These are phyloP conservation scores for Candida maesae DNA, from an alignment of 805 yeast genomes.

Conservation along the genomic window DNA sequence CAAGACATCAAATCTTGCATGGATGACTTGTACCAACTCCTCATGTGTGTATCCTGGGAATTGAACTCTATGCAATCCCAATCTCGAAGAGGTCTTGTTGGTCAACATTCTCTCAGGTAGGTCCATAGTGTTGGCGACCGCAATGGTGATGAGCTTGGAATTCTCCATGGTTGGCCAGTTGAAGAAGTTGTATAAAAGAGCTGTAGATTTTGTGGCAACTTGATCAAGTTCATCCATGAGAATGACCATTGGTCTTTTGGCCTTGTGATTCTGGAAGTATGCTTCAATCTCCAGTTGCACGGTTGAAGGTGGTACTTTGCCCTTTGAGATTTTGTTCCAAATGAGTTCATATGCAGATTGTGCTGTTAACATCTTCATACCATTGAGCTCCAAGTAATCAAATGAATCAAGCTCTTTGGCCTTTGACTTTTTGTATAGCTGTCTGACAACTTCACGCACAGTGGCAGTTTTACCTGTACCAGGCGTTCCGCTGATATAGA, in stretches of 20 bases:
- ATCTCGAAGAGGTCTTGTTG: constrained; percentile 85
- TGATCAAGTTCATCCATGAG: constrained; percentile 93
- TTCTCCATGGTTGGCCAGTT: constrained; percentile 90
- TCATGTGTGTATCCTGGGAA: constrained; percentile 84
- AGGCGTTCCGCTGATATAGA: constrained; percentile 94
- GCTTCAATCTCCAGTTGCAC: constrained; percentile 49
- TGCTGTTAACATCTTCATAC: constrained; percentile 78
- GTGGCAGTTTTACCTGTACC: constrained; percentile 98
- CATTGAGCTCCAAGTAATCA: constrained; percentile 83
- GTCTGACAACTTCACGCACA: constrained; percentile 76
- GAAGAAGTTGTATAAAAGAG: constrained; percentile 91
- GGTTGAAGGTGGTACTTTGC: constrained; percentile 58
- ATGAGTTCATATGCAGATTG: constrained; percentile 75
- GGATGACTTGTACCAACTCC: constrained; percentile 73
- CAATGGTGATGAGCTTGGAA: constrained; percentile 81
- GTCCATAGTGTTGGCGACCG: constrained; percentile 97
- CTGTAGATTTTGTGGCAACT: constrained; percentile 74
- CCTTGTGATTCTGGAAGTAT: constrained; percentile 45
- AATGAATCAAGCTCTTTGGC: constrained; percentile 45
- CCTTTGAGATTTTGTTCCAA: constrained; percentile 65
- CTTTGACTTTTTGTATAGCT: constrained; percentile 44
- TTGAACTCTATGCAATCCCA: constrained; percentile 83
- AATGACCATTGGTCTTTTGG: constrained; percentile 49
- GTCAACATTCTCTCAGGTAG: constrained; percentile 84
- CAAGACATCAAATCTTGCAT: constrained; percentile 56